Evolutionary conservation across 163 green algal species (phyloP), one percentile per base, ranked within the genome.

Genomic region (Volvox carteri): DNA sequence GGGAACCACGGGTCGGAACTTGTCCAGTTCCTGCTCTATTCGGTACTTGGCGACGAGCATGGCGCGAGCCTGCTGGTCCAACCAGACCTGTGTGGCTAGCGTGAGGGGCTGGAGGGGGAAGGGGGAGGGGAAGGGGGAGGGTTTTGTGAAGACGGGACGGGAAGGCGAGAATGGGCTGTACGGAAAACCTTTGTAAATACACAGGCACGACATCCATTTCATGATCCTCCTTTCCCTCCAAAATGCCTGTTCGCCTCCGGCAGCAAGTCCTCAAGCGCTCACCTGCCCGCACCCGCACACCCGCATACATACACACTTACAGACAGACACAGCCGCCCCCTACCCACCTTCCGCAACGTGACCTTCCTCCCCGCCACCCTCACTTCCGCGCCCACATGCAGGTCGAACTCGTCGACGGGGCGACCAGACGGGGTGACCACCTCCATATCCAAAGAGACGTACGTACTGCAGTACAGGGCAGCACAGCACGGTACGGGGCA

Each of bases 341-440:
- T 58, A 30, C 70, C n/a, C 76, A 73, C 87, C 87, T 91, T 88
- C 18, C 79, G 25, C n/a, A 91, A n/a, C 1, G 87, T 91, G 23
- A 90, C 85, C 74, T 58, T 67, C 33, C 58, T 70, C 12, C 87
- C 79, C 52, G 84, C 44, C 6, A 91, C 52, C 50, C 56, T 41
- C 7, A 91, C n/a, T 56, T 79, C 67, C 39, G 87, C 87, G 3
- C 87, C 87, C 58, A 91, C 87, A 62, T 91, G 87, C 42, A 91
- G 41, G 79, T 91, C 87, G 44, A 60, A 91, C 78, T 89, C 72
- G 30, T 84, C 54, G 2, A 89, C 56, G 41, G 72, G 54, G 14
- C n/a, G 39, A 0, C 72, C 84, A 1, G 8, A 9, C 39, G 42
- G 14, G 9, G 30, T 76, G 19, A 48, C 52, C 18, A 89, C 84